Conservation (phyloP, 2,329 filamentous ascomycete genomes). For the Sporothrix humicola region DNA sequence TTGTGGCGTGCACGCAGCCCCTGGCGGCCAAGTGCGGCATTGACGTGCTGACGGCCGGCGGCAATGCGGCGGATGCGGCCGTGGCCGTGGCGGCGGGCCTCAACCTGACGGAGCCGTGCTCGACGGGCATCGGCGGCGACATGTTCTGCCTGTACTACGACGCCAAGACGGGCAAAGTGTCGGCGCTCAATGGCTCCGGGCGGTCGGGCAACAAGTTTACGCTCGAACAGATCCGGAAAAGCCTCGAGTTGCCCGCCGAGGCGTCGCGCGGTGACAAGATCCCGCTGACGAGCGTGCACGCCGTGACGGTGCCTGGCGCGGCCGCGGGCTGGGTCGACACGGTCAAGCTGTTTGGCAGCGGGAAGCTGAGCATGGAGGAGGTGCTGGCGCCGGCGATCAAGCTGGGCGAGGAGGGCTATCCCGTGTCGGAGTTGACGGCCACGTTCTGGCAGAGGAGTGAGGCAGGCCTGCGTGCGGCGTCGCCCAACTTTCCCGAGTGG, state of each 20-base stretch:
- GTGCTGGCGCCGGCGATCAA: constrained; percentile 83
- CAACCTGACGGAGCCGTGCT: constrained; percentile 91
- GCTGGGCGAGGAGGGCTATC: constrained; percentile 85
- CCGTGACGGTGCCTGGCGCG: constrained; percentile 87
- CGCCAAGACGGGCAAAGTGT: constrained; percentile 78
- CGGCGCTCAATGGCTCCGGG: constrained; percentile 92
- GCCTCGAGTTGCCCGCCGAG: constrained; percentile 64
- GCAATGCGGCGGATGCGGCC: constrained; percentile 96
- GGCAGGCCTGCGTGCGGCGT: constrained; percentile 68
- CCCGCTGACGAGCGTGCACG: constrained; percentile 76
- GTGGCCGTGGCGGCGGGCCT: constrained; percentile 91
- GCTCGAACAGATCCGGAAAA: constrained; percentile 71
- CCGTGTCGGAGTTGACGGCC: constrained; percentile 80
- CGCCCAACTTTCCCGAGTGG: constrained; percentile 86
- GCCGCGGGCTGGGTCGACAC: constrained; percentile 93
- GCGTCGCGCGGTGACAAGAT: constrained; percentile 51
- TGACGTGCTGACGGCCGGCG: constrained; percentile 81
- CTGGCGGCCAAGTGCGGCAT: constrained; percentile 88
- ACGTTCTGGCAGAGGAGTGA: constrained; percentile 75
- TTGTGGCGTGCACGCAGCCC: constrained; percentile 88
- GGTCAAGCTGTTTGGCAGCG: constrained; percentile 86
- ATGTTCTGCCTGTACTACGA: constrained; percentile 96
- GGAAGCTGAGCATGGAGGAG: constrained; percentile 76
- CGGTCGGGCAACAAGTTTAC: constrained; percentile 73
- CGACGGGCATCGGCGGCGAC: constrained; percentile 94